phyloP scores from a whole-genome alignment of 225 moss, liverwort and hornwort species.

The Physcomitrellopsis africana region DNA sequence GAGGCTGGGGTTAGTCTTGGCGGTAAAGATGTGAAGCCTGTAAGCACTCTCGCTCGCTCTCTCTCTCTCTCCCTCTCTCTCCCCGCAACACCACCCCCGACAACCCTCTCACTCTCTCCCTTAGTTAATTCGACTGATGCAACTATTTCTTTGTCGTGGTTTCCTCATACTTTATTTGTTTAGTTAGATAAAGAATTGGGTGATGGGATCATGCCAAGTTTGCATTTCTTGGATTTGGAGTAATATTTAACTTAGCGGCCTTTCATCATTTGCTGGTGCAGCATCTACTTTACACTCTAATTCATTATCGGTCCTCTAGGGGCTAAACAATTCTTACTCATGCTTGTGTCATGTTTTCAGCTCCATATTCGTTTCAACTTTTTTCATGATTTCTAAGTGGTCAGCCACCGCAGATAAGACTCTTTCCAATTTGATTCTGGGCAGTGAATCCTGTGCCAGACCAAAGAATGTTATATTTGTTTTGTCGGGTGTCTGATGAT shows the following conservation, averaged over 20 bases:
- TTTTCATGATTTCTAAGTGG: slow-evolving; percentile 9
- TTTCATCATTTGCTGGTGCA: not conserved
- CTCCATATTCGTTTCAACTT: not conserved
- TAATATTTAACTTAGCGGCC: too few relatives aligned
- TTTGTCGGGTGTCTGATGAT: slow-evolving; percentile 12
- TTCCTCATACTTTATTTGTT: slow-evolving; percentile 19
- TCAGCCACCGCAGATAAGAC: slow-evolving; percentile 14
- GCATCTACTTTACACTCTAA: slow-evolving; percentile 8
- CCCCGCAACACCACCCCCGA: not conserved
- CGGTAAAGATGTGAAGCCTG: slow-evolving; percentile 94
- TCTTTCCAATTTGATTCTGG: slow-evolving; percentile 22
- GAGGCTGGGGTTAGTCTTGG: slow-evolving; percentile 99
- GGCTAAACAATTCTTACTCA: not conserved
- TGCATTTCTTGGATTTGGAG: too few relatives aligned
- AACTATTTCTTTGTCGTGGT: not conserved
- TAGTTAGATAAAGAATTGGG: slow-evolving; percentile 8
- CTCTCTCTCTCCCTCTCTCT: slow-evolving; percentile 19
- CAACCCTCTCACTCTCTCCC: too few relatives aligned
- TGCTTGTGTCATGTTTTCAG: too few relatives aligned
- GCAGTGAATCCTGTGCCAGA: slow-evolving; percentile 6
- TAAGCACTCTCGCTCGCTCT: slow-evolving; percentile 36
- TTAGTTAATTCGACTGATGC: too few relatives aligned
- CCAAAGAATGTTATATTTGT: slow-evolving; percentile 6
- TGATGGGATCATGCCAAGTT: slow-evolving; percentile 25
- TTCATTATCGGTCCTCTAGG: slow-evolving; percentile 4